Base-by-base conservation (phyloP, 2,329 filamentous ascomycete species). In the Albophoma yamanashiensis region DNA sequence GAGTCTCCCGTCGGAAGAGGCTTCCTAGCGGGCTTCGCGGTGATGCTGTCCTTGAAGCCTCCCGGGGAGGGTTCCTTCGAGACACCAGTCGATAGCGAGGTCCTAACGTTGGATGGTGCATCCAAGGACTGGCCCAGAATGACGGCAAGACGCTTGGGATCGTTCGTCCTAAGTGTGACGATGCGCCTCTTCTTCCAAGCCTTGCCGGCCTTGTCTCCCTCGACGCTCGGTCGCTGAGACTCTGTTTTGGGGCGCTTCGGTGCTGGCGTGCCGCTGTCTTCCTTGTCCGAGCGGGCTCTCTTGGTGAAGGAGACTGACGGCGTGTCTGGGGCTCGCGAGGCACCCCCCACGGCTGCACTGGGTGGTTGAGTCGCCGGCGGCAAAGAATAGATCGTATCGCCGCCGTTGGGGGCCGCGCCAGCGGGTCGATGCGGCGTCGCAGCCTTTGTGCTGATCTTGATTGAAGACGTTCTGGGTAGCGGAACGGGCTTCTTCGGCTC, bases 241-340 rank as follows among this genome's bases (percentile, higher is more conserved):
- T 74, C 72, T 8, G 70, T 67, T 66, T 76, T 77, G 5, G 73
- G 70, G 15, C 75, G 70, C 66, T 77, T 77, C 0, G 74, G 67
- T 34, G 69, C 71, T 1, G 75, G 75, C 1, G 68, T 67, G 4
- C 66, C 64, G 34, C 66, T 64, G 43, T 75, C 73, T 5, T 72
- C 69, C 60, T 73, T 75, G 17, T 76, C 75, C 40, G 73, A 67
- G 3, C 71, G 72, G 22, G 74, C 68, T 20, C 75, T 69, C 61
- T 77, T 77, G 36, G 64, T 60, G 9, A 64, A 65, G 17, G 68
- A 62, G 22, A 50, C 38, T 17, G 67, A 61, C 4, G 66, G 62
- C 22, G 65, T 55, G 22, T 67, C 68, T 12, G 59, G 53, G 15
- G 62, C 60, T 58, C 61, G 58, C 11, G 65, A 64, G 20, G 62